Percentiles rank a stretch among this genome's conserved stretches.
Conservation (phyloP, 179 eudicot species). For the Beta corolliflora region DNA sequence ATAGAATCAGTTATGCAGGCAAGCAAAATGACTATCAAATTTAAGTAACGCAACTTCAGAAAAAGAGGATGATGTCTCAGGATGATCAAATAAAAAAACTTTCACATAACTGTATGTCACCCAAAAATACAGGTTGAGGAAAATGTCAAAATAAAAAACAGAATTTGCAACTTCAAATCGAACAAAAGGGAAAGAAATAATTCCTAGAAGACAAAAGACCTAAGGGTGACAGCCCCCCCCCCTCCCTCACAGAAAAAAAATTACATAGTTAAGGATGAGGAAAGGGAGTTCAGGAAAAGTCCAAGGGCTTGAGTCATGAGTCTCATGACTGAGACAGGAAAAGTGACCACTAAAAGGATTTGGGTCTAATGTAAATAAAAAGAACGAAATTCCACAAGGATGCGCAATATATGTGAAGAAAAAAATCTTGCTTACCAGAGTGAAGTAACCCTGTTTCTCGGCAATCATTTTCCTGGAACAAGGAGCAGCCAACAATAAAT, state of each 20-base stretch:
- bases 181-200: neutral
- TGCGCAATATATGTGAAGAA: neutral
- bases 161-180: neutral
- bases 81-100: too few relatives aligned
- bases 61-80: neutral
- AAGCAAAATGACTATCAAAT: neutral
- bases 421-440: conserved; percentile 58
- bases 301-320: neutral
- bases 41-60: neutral
- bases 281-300: neutral
- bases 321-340: neutral
- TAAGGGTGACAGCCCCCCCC: neutral
- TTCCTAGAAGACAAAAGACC: neutral
- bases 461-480: conserved; percentile 88
- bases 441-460: conserved; percentile 88
- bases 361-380: neutral
- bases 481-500: conserved; percentile 4
- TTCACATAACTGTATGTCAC: neutral
- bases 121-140: neutral
- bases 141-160: neutral
- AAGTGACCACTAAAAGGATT: neutral
- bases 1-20: neutral
- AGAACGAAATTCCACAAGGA: neutral
- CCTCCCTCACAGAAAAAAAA: neutral
- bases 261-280: neutral